Percentiles rank a stretch among this genome's conserved stretches.
Evolutionary conservation across 306 rosid species (phyloP).

Genomic region (Coriaria nepalensis): DNA sequence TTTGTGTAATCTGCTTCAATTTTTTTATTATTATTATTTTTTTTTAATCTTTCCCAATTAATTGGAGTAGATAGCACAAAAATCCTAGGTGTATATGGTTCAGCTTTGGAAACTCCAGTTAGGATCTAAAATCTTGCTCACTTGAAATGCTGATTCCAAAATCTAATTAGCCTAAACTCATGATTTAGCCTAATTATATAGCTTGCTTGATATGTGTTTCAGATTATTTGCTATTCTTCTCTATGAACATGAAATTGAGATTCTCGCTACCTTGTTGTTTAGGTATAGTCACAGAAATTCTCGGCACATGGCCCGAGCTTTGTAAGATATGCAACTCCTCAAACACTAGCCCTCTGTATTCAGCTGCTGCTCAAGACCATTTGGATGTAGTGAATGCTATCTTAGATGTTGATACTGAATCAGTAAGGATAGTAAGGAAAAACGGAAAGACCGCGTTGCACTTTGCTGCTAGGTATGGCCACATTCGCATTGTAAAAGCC

Average conservation of each 20-base stretch:
- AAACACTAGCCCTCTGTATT: slow-evolving; percentile 83
- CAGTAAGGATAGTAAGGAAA: slow-evolving; percentile 62
- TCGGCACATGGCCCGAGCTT: slow-evolving; percentile 67
- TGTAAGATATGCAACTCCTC: slow-evolving; percentile 51
- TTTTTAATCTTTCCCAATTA: too few relatives aligned
- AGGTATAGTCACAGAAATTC: slow-evolving; percentile 68
- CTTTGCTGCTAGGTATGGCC: slow-evolving; percentile 67
- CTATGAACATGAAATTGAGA: too few relatives aligned
- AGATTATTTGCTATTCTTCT: not conserved
- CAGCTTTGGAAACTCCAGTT: too few relatives aligned
- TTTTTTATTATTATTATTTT: too few relatives aligned
- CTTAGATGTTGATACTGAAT: slow-evolving; percentile 54
- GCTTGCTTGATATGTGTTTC: not conserved
- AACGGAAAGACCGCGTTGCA: slow-evolving; percentile 91
- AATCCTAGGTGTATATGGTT: too few relatives aligned
- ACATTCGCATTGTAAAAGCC: slow-evolving; percentile 35
- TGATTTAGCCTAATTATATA: too few relatives aligned
- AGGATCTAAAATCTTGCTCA: too few relatives aligned
- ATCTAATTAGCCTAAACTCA: too few relatives aligned
- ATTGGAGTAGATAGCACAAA: too few relatives aligned
- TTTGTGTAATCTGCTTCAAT: too few relatives aligned
- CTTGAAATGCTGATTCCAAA: too few relatives aligned
- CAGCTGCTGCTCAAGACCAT: slow-evolving; percentile 70
- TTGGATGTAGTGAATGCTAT: slow-evolving; percentile 74
- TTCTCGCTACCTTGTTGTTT: slow-evolving; percentile 6